phyloP scores from a whole-genome alignment of 805 yeast genomes.

The Teunomyces lycoperdinae region DNA sequence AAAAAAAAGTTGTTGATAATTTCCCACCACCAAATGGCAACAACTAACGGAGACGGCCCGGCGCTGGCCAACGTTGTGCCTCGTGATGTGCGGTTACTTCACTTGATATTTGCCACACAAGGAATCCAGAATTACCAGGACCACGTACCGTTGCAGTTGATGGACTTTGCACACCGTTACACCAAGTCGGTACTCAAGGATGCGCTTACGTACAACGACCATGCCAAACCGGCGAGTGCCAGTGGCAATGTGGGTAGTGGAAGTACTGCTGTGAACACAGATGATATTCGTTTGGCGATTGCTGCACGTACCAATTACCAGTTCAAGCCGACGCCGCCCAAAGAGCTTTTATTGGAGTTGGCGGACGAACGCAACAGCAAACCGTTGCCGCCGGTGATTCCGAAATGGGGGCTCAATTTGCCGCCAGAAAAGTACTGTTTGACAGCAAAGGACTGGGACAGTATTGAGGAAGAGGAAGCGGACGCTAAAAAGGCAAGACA shows the following conservation, averaged over 20 bases:
- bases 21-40: neutral
- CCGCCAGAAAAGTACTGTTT: conserved; percentile 98
- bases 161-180: conserved; percentile 95
- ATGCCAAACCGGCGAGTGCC: conserved; percentile 47
- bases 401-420: conserved; percentile 85
- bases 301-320: conserved; percentile 94
- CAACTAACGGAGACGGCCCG: conserved; percentile 1
- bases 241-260: conserved; percentile 34
- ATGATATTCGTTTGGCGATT: conserved; percentile 88
- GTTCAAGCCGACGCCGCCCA: conserved; percentile 92
- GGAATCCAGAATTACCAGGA: conserved; percentile 91
- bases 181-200: conserved; percentile 85
- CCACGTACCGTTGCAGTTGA: conserved; percentile 89
- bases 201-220: conserved; percentile 86
- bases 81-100: conserved; percentile 86
- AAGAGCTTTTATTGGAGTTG: conserved; percentile 82
- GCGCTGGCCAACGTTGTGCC: conserved; percentile 48
- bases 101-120: conserved; percentile 88
- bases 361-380: conserved; percentile 91
- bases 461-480: conserved; percentile 20
- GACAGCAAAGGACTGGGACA: conserved; percentile 76
- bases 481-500: conserved; percentile 10
- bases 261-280: conserved; percentile 65
- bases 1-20: neutral
- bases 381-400: conserved; percentile 87